Evolutionary conservation across 2,329 filamentous ascomycete genomes (phyloP).

Genomic region (Phaeophleospora eucalypticola): DNA sequence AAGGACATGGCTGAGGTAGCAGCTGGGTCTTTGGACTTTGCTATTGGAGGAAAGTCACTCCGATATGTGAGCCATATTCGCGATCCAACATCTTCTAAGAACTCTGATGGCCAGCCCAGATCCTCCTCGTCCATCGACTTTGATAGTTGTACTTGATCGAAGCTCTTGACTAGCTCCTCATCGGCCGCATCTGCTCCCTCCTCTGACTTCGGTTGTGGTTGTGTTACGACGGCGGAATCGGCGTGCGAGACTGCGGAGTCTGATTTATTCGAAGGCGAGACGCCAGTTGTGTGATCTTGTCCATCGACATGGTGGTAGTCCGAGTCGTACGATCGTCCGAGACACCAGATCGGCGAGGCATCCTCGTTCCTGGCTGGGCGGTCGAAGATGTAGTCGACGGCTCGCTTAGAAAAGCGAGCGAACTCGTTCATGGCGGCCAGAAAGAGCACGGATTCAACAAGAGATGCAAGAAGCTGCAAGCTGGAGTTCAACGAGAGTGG

Average conservation of each 20-base stretch:
- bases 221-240: slow-evolving; percentile 32
- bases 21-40: slow-evolving; percentile 70
- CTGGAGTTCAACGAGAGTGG: not conserved
- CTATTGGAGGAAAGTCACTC: slow-evolving; percentile 77
- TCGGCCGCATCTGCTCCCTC: slow-evolving; percentile 16
- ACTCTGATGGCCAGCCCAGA: slow-evolving; percentile 73
- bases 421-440: slow-evolving; percentile 61
- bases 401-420: slow-evolving; percentile 67
- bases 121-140: slow-evolving; percentile 34
- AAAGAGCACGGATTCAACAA: not conserved
- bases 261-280: slow-evolving; percentile 30
- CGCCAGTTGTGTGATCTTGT: slow-evolving; percentile 16
- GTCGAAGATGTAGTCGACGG: slow-evolving; percentile 91
- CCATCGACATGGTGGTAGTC: slow-evolving; percentile 21
- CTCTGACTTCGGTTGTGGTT: slow-evolving; percentile 14
- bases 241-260: slow-evolving; percentile 30
- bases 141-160: slow-evolving; percentile 26
- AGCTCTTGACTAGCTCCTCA: slow-evolving; percentile 26
- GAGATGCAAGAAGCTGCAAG: not conserved
- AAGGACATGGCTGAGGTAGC: slow-evolving; percentile 71
- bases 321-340: slow-evolving; percentile 56
- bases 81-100: slow-evolving; percentile 89
- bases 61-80: slow-evolving; percentile 96
- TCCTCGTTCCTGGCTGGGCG: slow-evolving; percentile 80
- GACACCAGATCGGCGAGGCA: slow-evolving; percentile 76